These are phyloP conservation scores for Chlamydomonas reinhardtii DNA, from an alignment of 163 green algal species.

Conservation along the genomic window DNA sequence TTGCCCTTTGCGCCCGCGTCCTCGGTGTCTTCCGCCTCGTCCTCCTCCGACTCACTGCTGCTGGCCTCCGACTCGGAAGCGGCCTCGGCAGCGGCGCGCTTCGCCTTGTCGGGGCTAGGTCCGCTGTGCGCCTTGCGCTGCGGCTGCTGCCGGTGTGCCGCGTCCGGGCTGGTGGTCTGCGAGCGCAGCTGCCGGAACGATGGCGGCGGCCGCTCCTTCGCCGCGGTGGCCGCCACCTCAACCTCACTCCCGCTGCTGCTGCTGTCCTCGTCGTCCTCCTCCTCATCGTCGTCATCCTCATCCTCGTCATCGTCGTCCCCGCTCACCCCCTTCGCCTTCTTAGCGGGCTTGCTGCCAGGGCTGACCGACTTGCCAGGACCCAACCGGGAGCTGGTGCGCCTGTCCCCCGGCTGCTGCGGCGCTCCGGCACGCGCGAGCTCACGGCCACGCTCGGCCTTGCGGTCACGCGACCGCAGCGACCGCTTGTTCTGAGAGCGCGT, in stretches of 20 bases:
- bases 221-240: neutral
- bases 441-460: conserved; percentile 9
- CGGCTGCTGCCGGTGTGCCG: too few relatives aligned
- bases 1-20: neutral
- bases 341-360: neutral
- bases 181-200: too few relatives aligned
- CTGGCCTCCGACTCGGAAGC: neutral
- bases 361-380: neutral
- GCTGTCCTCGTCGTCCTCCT: neutral
- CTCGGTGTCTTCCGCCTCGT: neutral
- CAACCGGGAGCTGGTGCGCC: conserved; percentile 28
- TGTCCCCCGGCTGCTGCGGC: neutral
- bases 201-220: neutral
- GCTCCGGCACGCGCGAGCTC: neutral
- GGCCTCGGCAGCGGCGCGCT: neutral
- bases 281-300: neutral
- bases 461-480: conserved; percentile 2
- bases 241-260: neutral
- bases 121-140: too few relatives aligned
- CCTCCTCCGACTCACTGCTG: neutral
- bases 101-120: neutral
- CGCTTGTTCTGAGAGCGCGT: neutral
- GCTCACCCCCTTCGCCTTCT: neutral
- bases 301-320: neutral
- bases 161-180: too few relatives aligned